phyloP scores from a whole-genome alignment of 2,329 filamentous ascomycete genomes.

The Phaeosphaeria sp. region DNA sequence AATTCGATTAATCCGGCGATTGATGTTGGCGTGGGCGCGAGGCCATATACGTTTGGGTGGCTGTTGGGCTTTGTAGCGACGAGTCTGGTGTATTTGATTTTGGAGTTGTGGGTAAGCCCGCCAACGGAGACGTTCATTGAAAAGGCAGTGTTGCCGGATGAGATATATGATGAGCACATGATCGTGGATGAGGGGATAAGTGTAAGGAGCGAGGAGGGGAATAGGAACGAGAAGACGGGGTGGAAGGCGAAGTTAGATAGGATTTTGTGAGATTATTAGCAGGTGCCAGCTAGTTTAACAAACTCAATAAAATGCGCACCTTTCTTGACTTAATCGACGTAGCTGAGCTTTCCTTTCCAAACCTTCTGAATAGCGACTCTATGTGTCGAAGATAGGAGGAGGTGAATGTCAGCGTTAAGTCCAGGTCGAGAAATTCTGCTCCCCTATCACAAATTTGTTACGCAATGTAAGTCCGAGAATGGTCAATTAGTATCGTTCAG shows the following conservation, averaged over 20 bases:
- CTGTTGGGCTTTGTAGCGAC: constrained; percentile 66
- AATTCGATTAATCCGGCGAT: constrained; percentile 50
- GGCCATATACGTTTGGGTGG: constrained; percentile 71
- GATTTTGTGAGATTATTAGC: constrained; percentile 30
- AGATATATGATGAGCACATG: constrained; percentile 41
- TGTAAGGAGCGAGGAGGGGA: constrained; percentile 29
- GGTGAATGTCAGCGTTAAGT: too few species aligned
- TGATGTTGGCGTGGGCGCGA: constrained; percentile 55
- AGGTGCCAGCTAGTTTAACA: too few species aligned
- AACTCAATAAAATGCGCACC: too few species aligned
- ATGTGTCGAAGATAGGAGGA: too few species aligned
- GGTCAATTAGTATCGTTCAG: too few species aligned
- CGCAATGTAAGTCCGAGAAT: too few species aligned
- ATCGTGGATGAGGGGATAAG: constrained; percentile 36
- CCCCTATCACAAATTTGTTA: too few species aligned
- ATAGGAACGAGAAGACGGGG: constrained; percentile 36
- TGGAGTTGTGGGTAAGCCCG: constrained; percentile 57
- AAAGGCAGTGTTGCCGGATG: constrained; percentile 46
- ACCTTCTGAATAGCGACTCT: too few species aligned
- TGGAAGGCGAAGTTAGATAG: constrained; percentile 42
- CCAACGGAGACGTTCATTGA: constrained; percentile 58
- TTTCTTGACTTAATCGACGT: too few species aligned
- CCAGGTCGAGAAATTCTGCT: too few species aligned
- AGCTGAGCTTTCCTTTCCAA: too few species aligned
- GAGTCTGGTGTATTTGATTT: constrained; percentile 61